Percentiles rank a stretch among this genome's conserved stretches.
These are phyloP conservation scores for Astragalus membranaceus DNA, from an alignment of 306 rosid species.

Conservation along the genomic window DNA sequence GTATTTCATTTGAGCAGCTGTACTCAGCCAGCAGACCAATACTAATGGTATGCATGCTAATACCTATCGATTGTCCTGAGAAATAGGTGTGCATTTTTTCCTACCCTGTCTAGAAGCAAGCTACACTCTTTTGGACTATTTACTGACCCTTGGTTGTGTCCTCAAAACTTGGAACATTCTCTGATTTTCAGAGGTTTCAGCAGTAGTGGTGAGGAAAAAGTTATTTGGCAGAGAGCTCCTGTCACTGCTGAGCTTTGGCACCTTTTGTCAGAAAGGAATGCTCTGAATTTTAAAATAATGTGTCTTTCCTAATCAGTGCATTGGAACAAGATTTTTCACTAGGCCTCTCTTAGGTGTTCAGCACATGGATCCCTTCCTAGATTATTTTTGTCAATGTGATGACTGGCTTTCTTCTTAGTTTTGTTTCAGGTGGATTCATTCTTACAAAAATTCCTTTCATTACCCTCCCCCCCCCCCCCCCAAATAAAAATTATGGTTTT, in stretches of 20 bases:
- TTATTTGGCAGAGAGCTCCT: not conserved
- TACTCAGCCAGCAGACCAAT: not conserved
- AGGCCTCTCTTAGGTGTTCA: not conserved
- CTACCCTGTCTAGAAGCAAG: not conserved
- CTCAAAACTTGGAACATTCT: constrained; percentile 1
- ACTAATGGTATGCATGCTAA: not conserved
- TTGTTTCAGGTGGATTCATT: not conserved
- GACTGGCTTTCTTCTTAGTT: not conserved
- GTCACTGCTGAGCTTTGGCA: not conserved
- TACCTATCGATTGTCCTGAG: not conserved
- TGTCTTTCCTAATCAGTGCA: not conserved
- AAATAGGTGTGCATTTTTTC: constrained; percentile 2
- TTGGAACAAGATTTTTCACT: not conserved
- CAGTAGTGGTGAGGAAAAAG: not conserved
- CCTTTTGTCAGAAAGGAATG: not conserved
- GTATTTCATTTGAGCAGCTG: not conserved
- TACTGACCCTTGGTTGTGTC: not conserved
- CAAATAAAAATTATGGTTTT: not conserved
- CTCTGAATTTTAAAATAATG: not conserved
- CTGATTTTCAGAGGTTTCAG: not conserved
- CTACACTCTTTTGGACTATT: constrained; percentile 8
- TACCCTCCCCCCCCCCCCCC: not conserved
- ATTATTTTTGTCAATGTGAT: not conserved
- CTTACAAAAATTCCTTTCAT: not conserved
- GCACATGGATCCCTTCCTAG: not conserved